Conservation (phyloP, 306 rosid genomes). For the Acacia melanoxylon region DNA sequence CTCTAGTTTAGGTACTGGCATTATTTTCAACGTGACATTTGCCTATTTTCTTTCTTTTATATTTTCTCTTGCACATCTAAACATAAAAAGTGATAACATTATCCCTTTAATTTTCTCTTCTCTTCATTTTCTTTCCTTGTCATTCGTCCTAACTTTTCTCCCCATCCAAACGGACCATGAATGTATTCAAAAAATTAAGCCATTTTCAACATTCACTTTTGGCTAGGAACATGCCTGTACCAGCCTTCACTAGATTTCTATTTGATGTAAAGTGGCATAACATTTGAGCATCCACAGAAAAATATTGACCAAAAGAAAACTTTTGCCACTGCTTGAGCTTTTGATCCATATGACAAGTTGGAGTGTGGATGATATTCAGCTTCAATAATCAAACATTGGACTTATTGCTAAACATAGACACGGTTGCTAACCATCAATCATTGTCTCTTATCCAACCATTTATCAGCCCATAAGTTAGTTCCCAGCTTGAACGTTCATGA, state of each 20-base stretch:
- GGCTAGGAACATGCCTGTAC: not conserved
- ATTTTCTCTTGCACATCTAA: not conserved
- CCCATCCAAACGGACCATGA: not conserved
- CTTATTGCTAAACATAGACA: not conserved
- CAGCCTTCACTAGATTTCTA: not conserved
- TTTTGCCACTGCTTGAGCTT: not conserved
- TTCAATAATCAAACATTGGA: not conserved
- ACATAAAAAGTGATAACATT: not conserved
- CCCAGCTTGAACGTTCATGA: not conserved
- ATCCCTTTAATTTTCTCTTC: not conserved
- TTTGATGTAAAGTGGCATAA: not conserved
- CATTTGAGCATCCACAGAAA: not conserved
- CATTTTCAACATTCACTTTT: too few relatives aligned
- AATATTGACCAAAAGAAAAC: not conserved
- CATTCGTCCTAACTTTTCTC: not conserved
- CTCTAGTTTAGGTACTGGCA: too few relatives aligned
- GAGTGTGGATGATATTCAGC: not conserved
- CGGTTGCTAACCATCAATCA: not conserved
- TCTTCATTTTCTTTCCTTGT: too few relatives aligned
- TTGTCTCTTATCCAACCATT: slow-evolving; percentile 1
- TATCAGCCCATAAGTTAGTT: not conserved
- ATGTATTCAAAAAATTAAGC: too few relatives aligned
- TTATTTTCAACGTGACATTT: too few relatives aligned
- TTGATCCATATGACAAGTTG: not conserved
- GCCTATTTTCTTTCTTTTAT: not conserved